Base-by-base conservation (phyloP, 1,139 yeast genomes). In the Yamadazyma diddensiae region DNA sequence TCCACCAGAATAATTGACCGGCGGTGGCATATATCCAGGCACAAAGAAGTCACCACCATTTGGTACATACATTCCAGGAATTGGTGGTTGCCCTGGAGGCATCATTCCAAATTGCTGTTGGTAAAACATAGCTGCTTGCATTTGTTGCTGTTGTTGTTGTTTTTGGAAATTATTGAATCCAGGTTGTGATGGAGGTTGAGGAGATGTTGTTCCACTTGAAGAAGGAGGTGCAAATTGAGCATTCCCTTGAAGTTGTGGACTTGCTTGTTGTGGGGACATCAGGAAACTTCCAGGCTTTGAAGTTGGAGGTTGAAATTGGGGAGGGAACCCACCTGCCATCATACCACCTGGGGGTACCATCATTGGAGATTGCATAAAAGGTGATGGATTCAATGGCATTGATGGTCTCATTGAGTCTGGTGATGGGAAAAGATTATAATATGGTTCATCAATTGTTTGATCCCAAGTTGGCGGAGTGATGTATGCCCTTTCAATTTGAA, bases 401-500 rank as follows among this genome's bases (percentile, higher is more conserved):
- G 47, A 39, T 1, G 36, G 40, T 33, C 41, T 52, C 21, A 35
- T 33, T 14, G 35, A 11, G 19, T 45, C 41, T 4, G 47, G 42
- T 11, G 46, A 35, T 4, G 77, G 69, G 57, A 75, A 75, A 33
- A 73, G 52, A 15, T 58, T 56, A 36, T 63, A 69, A 52, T 76
- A 72, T 2, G 79, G 64, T 34, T 70, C 77, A 30, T 77, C 82
- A 16, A 71, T 58, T 3, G 82, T 78, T 15, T 70, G 64, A 18
- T 69, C 66, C 95, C 95, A 86, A 0, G 92, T 82, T 33, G 95
- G 95, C 4, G 87, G 82, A 0, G 94, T 82, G 29, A 70, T 68
- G 55, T 73, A 86, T 1, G 94, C 79, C 45, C 70, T 76, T 45
- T 81, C 92, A 39, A 45, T 58, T 32, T 45, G 48, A 32, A 55